Base-by-base conservation (phyloP, 2,329 filamentous ascomycete species). In the Penicillium sp. region DNA sequence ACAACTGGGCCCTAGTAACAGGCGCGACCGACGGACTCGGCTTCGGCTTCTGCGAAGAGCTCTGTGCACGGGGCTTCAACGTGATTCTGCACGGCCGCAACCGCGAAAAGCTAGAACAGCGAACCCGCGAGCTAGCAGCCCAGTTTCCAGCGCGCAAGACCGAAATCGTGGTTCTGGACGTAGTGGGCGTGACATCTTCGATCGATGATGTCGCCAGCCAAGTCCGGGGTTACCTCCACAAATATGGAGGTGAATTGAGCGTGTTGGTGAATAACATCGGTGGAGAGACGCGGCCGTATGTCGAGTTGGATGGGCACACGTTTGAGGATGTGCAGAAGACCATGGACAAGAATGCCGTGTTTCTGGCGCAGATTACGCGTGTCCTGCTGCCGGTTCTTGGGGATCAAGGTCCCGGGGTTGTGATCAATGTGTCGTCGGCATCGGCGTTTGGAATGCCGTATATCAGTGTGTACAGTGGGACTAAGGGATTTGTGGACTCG, bases 211-310 rank as follows among this genome's bases (percentile, higher is more conserved):
- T 57, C 6, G 44, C 64, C 9, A 51, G 59, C 1, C 41, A 52
- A 3, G 43, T 49, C 1, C 40, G 35, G 1, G 29, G 7, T 3
- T 51, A 69, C 7, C 45, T 59, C 1, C 62, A 59, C 33, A 51
- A 72, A 23, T 56, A 69, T 42, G 48, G 46, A 2, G 30, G 42
- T 6, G 23, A 14, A 6, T 57, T 80, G 20, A 76, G 70, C 1
- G 58, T 79, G 2, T 59, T 80, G 15, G 56, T 80, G 49, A 79
- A 79, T 58, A 79, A 79, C 53, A 70, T 75, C 0, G 75, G 76
- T 13, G 71, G 71, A 35, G 59, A 38, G 54, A 59, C 3, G 42
- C 44, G 28, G 10, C 45, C 48, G 12, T 72, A 62, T 39, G 54
- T 52, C 3, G 46, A 61, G 2, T 52, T 75, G 3, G 54, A 62